phyloP scores from a whole-genome alignment of 148 eudicot species.

The Chenopodium suecicum region DNA sequence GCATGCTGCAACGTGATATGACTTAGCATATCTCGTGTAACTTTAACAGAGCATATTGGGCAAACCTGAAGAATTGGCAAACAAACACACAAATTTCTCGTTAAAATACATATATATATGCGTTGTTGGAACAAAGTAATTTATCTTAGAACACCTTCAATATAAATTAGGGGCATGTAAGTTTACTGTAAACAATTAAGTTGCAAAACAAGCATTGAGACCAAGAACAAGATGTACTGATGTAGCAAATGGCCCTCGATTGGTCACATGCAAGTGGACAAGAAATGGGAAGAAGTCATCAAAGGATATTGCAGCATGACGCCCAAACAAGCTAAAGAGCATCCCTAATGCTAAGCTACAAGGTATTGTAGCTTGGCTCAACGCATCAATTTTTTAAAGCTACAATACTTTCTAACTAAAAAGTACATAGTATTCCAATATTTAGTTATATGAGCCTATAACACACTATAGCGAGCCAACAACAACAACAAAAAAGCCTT shows the following conservation, averaged over 20 bases:
- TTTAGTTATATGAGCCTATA: no score
- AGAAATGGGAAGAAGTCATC: not conserved
- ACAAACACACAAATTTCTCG: constrained; percentile 3
- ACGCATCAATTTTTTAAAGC: no score
- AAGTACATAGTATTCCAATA: no score
- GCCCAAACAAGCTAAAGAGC: not conserved
- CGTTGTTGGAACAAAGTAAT: not conserved
- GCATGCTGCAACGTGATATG: constrained; percentile 87
- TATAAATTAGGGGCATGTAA: not conserved
- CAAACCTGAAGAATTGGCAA: constrained; percentile 56
- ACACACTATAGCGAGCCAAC: no score
- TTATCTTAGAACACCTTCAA: constrained; percentile 1
- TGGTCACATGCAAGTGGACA: not conserved
- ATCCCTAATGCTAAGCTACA: no score
- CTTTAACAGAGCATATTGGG: constrained; percentile 73
- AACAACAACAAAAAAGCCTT: no score
- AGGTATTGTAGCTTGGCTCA: no score
- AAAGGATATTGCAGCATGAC: not conserved
- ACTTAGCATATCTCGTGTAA: constrained; percentile 71
- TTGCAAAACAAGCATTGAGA: not conserved
- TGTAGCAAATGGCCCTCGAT: not conserved
- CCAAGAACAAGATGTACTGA: not conserved
- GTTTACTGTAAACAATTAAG: not conserved
- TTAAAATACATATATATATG: not conserved
- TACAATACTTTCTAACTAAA: no score